Percentiles rank a stretch among this genome's conserved stretches.
phyloP scores from a whole-genome alignment of 495 filamentous ascomycete genomes.

The Annulohypoxylon moriforme region DNA sequence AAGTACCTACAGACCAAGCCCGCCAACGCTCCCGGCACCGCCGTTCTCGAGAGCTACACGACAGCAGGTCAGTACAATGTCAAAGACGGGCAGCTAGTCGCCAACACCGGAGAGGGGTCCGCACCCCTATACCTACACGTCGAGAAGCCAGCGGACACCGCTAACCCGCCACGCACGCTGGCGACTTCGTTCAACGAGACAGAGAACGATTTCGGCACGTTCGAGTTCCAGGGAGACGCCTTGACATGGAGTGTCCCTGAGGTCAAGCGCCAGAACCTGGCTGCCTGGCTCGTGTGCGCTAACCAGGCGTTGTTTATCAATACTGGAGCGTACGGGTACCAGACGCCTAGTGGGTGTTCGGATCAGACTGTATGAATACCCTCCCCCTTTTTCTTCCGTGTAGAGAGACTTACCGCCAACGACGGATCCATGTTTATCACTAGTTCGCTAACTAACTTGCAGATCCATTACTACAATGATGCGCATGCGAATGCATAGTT shows the following conservation, averaged over 20 bases:
- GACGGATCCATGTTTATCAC: neutral
- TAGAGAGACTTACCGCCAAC: no score
- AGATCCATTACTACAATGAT: conserved; percentile 64
- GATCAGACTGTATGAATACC: conserved; percentile 66
- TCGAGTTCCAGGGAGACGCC: conserved; percentile 67
- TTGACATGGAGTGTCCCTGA: conserved; percentile 63
- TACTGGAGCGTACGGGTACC: conserved; percentile 67
- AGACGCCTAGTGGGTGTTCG: conserved; percentile 67
- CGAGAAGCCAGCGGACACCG: conserved; percentile 61
- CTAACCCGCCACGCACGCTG: conserved; percentile 55
- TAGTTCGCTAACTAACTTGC: conserved; percentile 24
- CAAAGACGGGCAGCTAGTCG: conserved; percentile 66
- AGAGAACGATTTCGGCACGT: conserved; percentile 67
- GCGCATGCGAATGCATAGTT: conserved; percentile 49
- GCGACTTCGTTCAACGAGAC: conserved; percentile 62
- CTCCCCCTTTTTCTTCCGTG: neutral
- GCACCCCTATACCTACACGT: conserved; percentile 58
- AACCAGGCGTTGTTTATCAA: conserved; percentile 67
- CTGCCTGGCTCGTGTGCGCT: conserved; percentile 69
- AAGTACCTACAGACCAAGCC: conserved; percentile 70
- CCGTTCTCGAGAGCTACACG: conserved; percentile 63
- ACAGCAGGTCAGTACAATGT: conserved; percentile 72
- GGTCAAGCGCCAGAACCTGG: conserved; percentile 64
- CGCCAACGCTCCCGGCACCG: conserved; percentile 58
- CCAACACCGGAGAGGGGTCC: conserved; percentile 55